Base-by-base conservation (phyloP, 306 rosid species). In the Pterocarpus santalinus region DNA sequence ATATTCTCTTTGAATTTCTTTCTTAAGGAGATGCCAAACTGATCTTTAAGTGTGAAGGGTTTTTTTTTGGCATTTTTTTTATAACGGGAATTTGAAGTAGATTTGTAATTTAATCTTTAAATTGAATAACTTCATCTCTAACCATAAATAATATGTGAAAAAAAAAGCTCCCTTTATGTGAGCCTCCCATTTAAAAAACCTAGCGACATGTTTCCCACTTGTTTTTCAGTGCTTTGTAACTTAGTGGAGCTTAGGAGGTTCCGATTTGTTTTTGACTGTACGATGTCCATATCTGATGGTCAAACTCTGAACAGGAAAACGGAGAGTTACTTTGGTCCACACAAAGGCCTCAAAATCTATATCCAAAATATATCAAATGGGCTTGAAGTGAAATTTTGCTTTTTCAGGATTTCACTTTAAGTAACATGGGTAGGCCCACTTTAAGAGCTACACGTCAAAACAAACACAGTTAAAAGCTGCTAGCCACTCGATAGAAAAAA, bases 211-310 rank as follows among this genome's bases (percentile, higher is more conserved):
- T 32, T 7, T 36, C 51, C 44, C 76, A 56, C 49, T 66, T 57
- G 77, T 73, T 46, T 49, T 58, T 67, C 34, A 44, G 80, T 80
- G 78, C 1, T 57, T 72, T 62, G 47, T 80, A 72, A 63, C 68
- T 34, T 70, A 53, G 69, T 60, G 85, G 16, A 47, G 62, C 33
- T 51, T 81, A 67, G 17, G 65, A 35, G 49, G 16, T 65, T 81
- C 69, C 47, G 3, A 30, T 49, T 71, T 44, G 75, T 16, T n/a
- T 57, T 56, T 49, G 15, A 55, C 34, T 66, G 68, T 47, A 74
- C 64, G 4, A 13, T 74, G 58, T 69, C 74, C n/a, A 17, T 74
- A 33, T 36, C 55, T 44, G 46, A 12, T 63, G 72, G 70, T 71
- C 82, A 76, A 85, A 76, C 79, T 22, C 22, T 47, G 47, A 69